phyloP scores from a whole-genome alignment of 768 basidiomycete genomes.

The Pleurotus eryngii region DNA sequence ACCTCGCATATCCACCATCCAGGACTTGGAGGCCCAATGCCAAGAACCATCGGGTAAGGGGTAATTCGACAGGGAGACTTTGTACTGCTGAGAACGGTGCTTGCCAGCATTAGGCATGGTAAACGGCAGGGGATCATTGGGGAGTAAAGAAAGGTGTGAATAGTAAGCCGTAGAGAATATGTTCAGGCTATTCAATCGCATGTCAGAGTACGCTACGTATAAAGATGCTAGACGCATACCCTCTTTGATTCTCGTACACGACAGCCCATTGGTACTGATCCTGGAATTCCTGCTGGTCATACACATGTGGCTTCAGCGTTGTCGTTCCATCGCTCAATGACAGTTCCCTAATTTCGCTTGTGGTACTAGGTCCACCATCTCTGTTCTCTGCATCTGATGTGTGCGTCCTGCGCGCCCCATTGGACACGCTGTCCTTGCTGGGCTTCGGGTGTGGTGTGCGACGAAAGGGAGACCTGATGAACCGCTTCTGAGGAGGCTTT shows the following conservation, averaged over 20 bases:
- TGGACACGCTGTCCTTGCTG: not conserved
- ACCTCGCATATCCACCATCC: slow-evolving; percentile 89
- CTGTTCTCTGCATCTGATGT: not conserved
- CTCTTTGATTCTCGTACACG: slow-evolving; percentile 81
- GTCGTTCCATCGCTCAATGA: not conserved
- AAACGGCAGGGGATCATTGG: slow-evolving; percentile 70
- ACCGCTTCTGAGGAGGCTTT: not conserved
- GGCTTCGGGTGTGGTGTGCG: not conserved
- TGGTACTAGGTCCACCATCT: not conserved
- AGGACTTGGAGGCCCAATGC: slow-evolving; percentile 75
- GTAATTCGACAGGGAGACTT: slow-evolving; percentile 57
- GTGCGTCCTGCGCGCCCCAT: not conserved
- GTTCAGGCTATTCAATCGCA: slow-evolving; percentile 41
- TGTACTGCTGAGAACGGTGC: slow-evolving; percentile 45
- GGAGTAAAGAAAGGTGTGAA: slow-evolving; percentile 65
- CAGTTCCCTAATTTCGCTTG: not conserved
- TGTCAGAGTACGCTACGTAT: not conserved
- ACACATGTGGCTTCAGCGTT: not conserved
- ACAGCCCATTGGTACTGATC: slow-evolving; percentile 75
- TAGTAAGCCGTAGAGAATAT: slow-evolving; percentile 73
- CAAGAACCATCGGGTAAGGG: slow-evolving; percentile 79
- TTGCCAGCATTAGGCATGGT: slow-evolving; percentile 49
- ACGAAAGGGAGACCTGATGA: not conserved
- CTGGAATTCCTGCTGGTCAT: slow-evolving; percentile 4
- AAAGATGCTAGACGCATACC: slow-evolving; percentile 38